Percentiles rank a stretch among this genome's conserved stretches.
Evolutionary conservation across 495 filamentous ascomycete genomes (phyloP).

Genomic region (Aspergillus ostianus): DNA sequence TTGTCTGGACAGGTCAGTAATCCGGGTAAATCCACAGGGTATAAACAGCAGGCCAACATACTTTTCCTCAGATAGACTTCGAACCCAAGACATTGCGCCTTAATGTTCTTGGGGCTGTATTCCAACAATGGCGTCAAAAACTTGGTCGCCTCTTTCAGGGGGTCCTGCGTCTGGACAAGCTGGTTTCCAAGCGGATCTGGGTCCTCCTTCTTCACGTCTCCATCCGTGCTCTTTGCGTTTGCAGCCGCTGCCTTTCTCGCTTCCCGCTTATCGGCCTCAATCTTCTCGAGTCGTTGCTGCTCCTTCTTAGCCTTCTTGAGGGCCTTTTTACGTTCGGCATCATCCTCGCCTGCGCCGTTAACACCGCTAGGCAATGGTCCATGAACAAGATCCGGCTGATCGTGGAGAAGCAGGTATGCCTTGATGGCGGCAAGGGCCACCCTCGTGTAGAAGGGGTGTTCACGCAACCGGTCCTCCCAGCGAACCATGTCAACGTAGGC

Average conservation of each 20-base stretch:
- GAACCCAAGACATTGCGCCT: slow-evolving; percentile 81
- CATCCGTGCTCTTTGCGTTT: slow-evolving; percentile 50
- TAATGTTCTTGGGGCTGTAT: slow-evolving; percentile 75
- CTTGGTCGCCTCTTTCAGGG: slow-evolving; percentile 82
- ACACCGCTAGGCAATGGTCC: slow-evolving; percentile 55
- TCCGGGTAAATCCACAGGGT: too few species aligned
- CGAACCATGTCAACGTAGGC: slow-evolving; percentile 95
- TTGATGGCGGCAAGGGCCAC: slow-evolving; percentile 82
- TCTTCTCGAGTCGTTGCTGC: slow-evolving; percentile 76
- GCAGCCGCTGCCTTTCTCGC: slow-evolving; percentile 52
- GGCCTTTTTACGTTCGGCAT: slow-evolving; percentile 83
- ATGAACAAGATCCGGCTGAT: slow-evolving; percentile 66
- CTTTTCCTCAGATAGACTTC: slow-evolving; percentile 81
- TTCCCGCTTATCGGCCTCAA: slow-evolving; percentile 77
- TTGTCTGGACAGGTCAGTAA: slow-evolving; percentile 62
- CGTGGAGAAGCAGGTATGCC: slow-evolving; percentile 75
- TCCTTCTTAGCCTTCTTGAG: slow-evolving; percentile 95
- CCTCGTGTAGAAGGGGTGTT: slow-evolving; percentile 88
- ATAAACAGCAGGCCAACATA: slow-evolving; percentile 52
- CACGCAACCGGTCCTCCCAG: slow-evolving; percentile 88
- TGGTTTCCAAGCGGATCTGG: slow-evolving; percentile 79
- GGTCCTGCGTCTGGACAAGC: slow-evolving; percentile 74
- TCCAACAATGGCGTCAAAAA: slow-evolving; percentile 79
- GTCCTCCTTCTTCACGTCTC: slow-evolving; percentile 74
- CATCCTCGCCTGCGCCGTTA: slow-evolving; percentile 42